Evolutionary conservation across 176 grass and related monocot genomes (phyloP), one percentile per base, ranked within the genome.

Genomic region (Panicum miliaceum): DNA sequence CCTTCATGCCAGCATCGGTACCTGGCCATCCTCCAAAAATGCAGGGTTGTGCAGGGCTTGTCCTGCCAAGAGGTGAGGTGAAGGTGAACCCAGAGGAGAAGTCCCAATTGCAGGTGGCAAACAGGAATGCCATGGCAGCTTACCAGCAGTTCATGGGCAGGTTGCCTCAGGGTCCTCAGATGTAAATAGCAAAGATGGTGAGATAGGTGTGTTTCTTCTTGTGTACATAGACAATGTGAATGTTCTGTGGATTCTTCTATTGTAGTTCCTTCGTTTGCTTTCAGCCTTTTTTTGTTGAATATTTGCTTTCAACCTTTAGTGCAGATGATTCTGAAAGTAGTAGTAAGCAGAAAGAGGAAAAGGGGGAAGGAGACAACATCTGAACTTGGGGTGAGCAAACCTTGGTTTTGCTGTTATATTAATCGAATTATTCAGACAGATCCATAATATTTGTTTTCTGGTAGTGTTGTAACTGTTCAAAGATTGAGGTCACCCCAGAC

Each of bases 61-160:
- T 91, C 46, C 67, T 88, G 79, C 84, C 87, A 4, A 83, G 83
- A 83, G 82, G 73, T 43, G 91, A 92, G 58, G 52, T 18, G 62
- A 89, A 84, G 73, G 80, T 88, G 70, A 90, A 86, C 25, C 46
- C 78, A 14, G 62, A 80, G 45, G 48, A 77, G 52, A 66, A 73
- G 51, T 73, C 73, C 6, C 22, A 81, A 9, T 89, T 84, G 54
- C 79, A 48, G 37, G 46, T 79, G 25, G 29, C 36, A 60, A 88
- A 87, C 65, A 77, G 72, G 34, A 73, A 13, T 35, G 26, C 67
- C 2, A 37, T 7, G 2, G 56, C 53, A 61, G 64, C 52, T 82
- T 94, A 92, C 84, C 82, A 88, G 52, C 75, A 94, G 79, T 78
- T 88, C 68, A 89, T 92, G 89, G 80, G 82, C 48, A 93, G 82